These are phyloP conservation scores for Aurantiochytrium sp. DNA, from an alignment of 108 stramenopile species.

Conservation along the genomic window DNA sequence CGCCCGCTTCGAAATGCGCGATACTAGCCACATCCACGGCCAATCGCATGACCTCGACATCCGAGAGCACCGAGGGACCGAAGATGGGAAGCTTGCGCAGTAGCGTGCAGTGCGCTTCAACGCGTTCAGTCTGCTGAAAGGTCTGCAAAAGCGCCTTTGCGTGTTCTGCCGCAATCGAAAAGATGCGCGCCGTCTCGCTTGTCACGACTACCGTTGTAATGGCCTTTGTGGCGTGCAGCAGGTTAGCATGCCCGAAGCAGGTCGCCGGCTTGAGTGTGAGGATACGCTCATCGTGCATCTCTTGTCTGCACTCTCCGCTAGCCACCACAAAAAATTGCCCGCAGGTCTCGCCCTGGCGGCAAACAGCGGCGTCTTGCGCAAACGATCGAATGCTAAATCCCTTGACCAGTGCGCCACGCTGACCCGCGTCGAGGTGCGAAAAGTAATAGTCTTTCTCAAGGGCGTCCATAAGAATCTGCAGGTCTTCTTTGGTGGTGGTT, in stretches of 20 bases:
- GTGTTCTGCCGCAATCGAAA: neutral
- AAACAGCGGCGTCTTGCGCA: neutral
- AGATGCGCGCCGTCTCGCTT: neutral
- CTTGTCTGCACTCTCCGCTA: neutral
- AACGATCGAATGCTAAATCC: neutral
- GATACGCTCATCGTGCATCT: neutral
- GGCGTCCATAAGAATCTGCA: neutral
- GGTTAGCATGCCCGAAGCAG: neutral
- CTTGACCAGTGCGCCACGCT: neutral
- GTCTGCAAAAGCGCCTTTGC: neutral
- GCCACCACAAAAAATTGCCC: neutral
- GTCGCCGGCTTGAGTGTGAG: neutral
- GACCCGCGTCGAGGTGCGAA: neutral
- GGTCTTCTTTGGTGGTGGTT: neutral
- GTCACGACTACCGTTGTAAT: neutral
- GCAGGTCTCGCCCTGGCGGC: neutral
- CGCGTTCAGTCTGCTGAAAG: neutral
- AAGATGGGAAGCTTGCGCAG: constrained; percentile 8
- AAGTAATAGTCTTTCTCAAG: neutral
- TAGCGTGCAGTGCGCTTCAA: too few relatives aligned
- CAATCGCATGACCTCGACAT: neutral
- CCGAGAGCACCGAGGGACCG: neutral
- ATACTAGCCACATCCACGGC: neutral
- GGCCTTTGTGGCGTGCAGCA: neutral
- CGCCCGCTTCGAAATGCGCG: neutral